Evolutionary conservation across 2,329 filamentous ascomycete genomes (phyloP).

Genomic region (Fusarium marasasianum): DNA sequence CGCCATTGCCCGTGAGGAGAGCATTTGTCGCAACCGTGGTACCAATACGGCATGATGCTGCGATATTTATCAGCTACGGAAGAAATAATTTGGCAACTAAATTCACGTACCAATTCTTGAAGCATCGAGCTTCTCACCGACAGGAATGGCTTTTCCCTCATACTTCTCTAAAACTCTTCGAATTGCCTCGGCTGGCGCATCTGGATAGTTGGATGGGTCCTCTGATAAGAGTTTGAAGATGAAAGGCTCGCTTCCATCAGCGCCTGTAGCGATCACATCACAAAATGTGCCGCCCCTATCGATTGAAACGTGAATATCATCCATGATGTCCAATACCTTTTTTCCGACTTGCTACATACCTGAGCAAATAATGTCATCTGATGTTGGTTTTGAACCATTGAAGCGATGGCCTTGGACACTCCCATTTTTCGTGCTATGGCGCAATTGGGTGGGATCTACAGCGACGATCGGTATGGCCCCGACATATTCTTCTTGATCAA

Average conservation of each 20-base stretch:
- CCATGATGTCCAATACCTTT: not conserved
- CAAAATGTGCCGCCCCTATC: conserved; percentile 79
- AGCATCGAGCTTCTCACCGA: conserved; percentile 46
- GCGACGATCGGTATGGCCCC: not conserved
- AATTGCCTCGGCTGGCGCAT: conserved; percentile 77
- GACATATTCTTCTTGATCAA: not conserved
- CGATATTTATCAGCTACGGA: too few relatives aligned
- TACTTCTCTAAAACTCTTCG: conserved; percentile 69
- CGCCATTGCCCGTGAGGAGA: conserved; percentile 76
- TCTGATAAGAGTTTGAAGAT: conserved; percentile 80
- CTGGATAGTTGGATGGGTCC: conserved; percentile 75
- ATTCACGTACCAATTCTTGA: conserved; percentile 42
- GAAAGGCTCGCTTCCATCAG: conserved; percentile 71
- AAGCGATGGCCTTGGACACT: too few relatives aligned
- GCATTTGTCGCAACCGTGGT: conserved; percentile 82
- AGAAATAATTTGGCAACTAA: too few relatives aligned
- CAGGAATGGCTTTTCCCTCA: conserved; percentile 64
- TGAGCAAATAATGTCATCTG: not conserved
- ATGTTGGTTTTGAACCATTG: not conserved
- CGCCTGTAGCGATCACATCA: conserved; percentile 70
- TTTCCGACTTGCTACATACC: too few relatives aligned
- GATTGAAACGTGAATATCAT: conserved; percentile 46
- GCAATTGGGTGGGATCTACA: not conserved
- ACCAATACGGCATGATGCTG: conserved; percentile 76
- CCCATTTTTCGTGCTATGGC: not conserved